Evolutionary conservation across 2,329 filamentous ascomycete genomes (phyloP), one percentile per base, ranked within the genome.

Genomic region (Xylaria sp.): DNA sequence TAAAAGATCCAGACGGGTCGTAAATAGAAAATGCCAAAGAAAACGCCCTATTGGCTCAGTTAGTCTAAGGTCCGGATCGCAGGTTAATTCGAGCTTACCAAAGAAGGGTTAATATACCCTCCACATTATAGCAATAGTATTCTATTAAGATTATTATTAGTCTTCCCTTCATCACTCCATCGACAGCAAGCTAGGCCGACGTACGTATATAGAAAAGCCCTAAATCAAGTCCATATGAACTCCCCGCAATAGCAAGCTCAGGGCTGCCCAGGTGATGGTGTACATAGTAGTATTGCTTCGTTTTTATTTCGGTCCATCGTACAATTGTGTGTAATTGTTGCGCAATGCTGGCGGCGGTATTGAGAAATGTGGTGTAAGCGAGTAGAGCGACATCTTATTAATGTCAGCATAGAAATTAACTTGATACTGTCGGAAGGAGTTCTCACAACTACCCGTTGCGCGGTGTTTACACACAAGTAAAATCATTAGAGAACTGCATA

Each of bases 41-140:
- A 3, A 78, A 71, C 12, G 80, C 78, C 82, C 80, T 82, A 54
- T 47, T 51, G 4, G 25, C 27, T 13, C 27, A 44, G 21, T 73
- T 35, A 65, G 60, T 21, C 21, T 23, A 40, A 25, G 10, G 13
- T 29, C 13, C 5, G 18, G 12, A 23, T 29, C 10, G 9, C 23
- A 53, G 9, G 1, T 27, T 3, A 8, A n/a, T 16, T n/a, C 12
- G 8, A 25, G 68, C 75, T 60, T 75, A 84, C 83, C 84, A 86
- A 63, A 82, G 84, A 5, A 85, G 75, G 5, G 83, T 78, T 40
- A 84, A 77, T 35, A 85, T 74, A 9, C 82, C 77, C 73, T 85
- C 82, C n/a, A 83, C 82, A 74, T 84, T 85, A 72, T 86, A 86
- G 35, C 79, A 80, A 67, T 85, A 85, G 59, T 82, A 85, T 72